These are phyloP conservation scores for Cornus suecica DNA, from an alignment of 148 eudicot genomes.

Conservation along the genomic window DNA sequence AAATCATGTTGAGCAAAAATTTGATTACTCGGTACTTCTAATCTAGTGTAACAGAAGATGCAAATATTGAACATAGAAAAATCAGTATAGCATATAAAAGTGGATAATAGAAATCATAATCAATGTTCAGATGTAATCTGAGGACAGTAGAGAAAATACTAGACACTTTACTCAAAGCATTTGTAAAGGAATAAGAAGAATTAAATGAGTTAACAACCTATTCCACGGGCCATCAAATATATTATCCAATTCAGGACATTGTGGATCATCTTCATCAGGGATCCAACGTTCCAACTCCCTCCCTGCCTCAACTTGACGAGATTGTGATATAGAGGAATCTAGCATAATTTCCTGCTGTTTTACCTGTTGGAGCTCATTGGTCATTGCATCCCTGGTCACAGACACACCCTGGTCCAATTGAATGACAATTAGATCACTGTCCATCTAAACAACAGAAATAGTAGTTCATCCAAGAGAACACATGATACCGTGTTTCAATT, in stretches of 20 bases:
- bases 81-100: neutral
- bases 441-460: neutral
- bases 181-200: neutral
- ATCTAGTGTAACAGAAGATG: neutral
- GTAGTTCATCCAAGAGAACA: slow-evolving; percentile 1
- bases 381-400: slow-evolving; percentile 57
- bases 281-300: slow-evolving; percentile 89
- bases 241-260: slow-evolving; percentile 71
- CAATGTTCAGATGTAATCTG: neutral
- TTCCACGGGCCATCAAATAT: slow-evolving; percentile 73
- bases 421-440: slow-evolving; percentile 14
- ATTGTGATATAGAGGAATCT: slow-evolving; percentile 82
- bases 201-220: slow-evolving; percentile 45
- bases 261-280: slow-evolving; percentile 73
- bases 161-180: neutral
- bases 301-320: slow-evolving; percentile 63
- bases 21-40: neutral
- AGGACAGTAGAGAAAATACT: neutral
- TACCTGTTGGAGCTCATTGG: slow-evolving; percentile 54
- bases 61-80: neutral
- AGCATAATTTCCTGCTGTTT: slow-evolving; percentile 72
- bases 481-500: neutral
- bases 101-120: neutral
- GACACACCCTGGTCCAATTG: slow-evolving; percentile 60
- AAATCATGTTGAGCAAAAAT: neutral